These are phyloP conservation scores for Myxozyma kluyveri DNA, from an alignment of 805 yeast species.

Conservation along the genomic window DNA sequence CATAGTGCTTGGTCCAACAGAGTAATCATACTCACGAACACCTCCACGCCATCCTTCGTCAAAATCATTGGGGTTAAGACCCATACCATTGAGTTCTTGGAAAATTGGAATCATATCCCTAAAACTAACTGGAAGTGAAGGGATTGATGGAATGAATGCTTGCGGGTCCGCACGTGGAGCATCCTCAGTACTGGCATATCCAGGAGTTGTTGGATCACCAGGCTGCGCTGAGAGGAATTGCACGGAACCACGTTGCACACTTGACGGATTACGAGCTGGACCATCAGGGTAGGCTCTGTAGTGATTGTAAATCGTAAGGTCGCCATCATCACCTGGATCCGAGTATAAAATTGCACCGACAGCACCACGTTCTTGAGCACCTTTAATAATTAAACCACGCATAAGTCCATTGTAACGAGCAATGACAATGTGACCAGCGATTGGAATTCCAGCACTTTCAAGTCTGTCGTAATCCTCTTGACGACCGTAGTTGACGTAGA, in stretches of 20 bases:
- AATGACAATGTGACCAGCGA: constrained; percentile 60
- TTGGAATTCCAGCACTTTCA: constrained; percentile 46
- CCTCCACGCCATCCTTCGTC: constrained; percentile 50
- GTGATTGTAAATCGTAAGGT: constrained; percentile 53
- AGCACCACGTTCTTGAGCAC: constrained; percentile 71
- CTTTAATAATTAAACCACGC: constrained; percentile 72
- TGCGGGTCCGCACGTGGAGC: constrained; percentile 51
- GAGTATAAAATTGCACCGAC: constrained; percentile 63
- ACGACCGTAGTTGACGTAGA: constrained; percentile 70
- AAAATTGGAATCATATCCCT: constrained; percentile 57
- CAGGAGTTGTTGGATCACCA: constrained; percentile 81
- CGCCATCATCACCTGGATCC: constrained; percentile 61
- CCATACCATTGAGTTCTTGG: constrained; percentile 56
- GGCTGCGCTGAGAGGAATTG: constrained; percentile 59
- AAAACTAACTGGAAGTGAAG: constrained; percentile 67
- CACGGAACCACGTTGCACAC: constrained; percentile 75
- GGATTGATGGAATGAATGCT: constrained; percentile 58
- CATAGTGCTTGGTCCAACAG: constrained; percentile 50
- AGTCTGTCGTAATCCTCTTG: constrained; percentile 56
- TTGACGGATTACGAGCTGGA: constrained; percentile 71
- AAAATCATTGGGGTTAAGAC: constrained; percentile 43
- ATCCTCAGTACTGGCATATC: constrained; percentile 54
- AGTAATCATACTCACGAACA: constrained; percentile 47
- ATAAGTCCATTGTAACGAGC: constrained; percentile 64
- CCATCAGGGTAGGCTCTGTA: constrained; percentile 69